Conservation (phyloP, 768 basidiomycete genomes). For the Mycena polygramma region DNA sequence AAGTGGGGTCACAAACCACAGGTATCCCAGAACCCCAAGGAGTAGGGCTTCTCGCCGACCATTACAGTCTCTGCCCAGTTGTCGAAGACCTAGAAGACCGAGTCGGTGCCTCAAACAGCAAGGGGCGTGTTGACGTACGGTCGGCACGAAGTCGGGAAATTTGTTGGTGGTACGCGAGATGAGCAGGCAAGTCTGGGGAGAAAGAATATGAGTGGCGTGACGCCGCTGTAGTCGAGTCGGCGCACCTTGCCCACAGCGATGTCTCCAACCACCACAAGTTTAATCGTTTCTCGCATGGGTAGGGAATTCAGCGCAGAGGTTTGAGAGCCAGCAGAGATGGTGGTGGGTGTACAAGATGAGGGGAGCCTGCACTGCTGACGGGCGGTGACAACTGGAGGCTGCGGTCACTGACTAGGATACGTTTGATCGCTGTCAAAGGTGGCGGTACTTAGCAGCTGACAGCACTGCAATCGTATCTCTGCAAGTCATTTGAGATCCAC, state of each 20-base stretch:
- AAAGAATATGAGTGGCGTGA: conserved; percentile 5
- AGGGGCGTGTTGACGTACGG: too few species aligned
- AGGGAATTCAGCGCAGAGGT: too few species aligned
- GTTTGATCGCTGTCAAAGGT: too few species aligned
- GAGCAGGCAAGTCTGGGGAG: conserved; percentile 86
- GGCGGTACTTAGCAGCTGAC: too few species aligned
- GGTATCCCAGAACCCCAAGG: conserved; percentile 97
- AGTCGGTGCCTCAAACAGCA: conserved; percentile 29
- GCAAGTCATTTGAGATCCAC: too few species aligned
- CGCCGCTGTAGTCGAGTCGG: not conserved
- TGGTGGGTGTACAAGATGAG: too few species aligned
- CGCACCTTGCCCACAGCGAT: not conserved
- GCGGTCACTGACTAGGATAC: too few species aligned
- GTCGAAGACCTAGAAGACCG: conserved; percentile 81
- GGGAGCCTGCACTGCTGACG: too few species aligned
- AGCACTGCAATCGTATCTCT: too few species aligned
- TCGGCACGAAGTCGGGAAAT: conserved; percentile 99
- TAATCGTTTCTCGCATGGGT: not conserved
- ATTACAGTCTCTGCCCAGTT: too few species aligned
- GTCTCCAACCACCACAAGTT: not conserved
- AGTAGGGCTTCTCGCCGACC: conserved; percentile 99
- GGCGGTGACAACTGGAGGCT: too few species aligned
- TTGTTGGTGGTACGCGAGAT: conserved; percentile 98
- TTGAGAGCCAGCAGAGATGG: too few species aligned
- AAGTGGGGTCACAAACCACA: conserved; percentile 76